phyloP scores from a whole-genome alignment of 345 rosid species.

The Camelina hispida region DNA sequence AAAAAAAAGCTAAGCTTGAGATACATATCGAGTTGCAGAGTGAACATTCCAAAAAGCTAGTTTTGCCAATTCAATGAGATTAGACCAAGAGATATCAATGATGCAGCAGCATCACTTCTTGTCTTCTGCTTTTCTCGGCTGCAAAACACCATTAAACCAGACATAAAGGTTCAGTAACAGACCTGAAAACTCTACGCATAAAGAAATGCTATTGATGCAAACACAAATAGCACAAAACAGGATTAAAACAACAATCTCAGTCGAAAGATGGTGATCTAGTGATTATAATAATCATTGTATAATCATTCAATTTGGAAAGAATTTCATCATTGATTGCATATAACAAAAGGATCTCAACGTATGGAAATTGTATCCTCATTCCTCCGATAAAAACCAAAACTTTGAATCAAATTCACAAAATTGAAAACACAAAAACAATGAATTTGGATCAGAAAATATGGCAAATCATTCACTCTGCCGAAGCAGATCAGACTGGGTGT shows the following conservation, averaged over 20 bases:
- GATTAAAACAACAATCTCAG: conserved; percentile 50
- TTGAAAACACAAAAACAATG: not conserved
- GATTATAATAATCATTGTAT: conserved; percentile 48
- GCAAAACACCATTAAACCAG: too few relatives aligned
- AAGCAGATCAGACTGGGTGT: conserved; percentile 70
- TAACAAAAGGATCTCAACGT: not conserved
- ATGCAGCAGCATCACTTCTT: too few relatives aligned
- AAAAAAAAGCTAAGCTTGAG: too few relatives aligned
- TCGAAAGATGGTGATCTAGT: conserved; percentile 85
- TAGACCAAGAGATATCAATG: too few relatives aligned
- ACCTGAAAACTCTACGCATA: too few relatives aligned
- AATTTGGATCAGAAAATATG: conserved; percentile 47
- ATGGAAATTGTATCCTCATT: conserved; percentile 64
- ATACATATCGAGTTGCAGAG: too few relatives aligned
- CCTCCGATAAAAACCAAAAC: conserved; percentile 31
- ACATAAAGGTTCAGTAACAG: too few relatives aligned
- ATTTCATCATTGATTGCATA: conserved; percentile 75
- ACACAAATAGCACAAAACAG: too few relatives aligned
- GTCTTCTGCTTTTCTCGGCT: too few relatives aligned
- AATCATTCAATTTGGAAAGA: conserved; percentile 49
- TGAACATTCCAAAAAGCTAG: too few relatives aligned
- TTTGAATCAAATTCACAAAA: not conserved
- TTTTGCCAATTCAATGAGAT: too few relatives aligned
- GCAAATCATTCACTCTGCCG: conserved; percentile 46
- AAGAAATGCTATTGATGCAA: too few relatives aligned